Base-by-base conservation (phyloP, 371 early-diverging fungal species). In the Syncephalastrum monosporum region DNA sequence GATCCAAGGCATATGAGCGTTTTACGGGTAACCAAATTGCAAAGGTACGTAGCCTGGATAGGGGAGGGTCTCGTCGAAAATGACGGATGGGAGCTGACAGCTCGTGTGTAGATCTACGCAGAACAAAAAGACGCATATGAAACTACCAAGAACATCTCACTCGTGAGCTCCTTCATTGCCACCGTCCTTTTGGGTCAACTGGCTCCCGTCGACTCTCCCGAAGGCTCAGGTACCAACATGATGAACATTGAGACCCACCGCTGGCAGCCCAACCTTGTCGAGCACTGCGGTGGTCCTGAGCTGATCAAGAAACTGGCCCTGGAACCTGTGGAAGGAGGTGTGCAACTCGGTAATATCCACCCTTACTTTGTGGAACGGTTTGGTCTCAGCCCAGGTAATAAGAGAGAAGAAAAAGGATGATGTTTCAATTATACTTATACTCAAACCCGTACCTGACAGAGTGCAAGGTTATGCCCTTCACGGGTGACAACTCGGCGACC, bases 401-500 rank as follows among this genome's bases (percentile, higher is more conserved):
- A 13, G 41, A 12, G 21, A 2, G 23, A 38, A 0, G 13, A 12
- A 24, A 12, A 54, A 23, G 17, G 0, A 2, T 50, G 16, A 29
- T 13, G 47, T 16, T 25, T 12, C 3, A 29, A 33, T 5, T 10
- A 33, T 10, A n/a, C n/a, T n/a, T n/a, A 5, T 50, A 29, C 17
- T 19, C 0, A 21, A 21, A 42, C 3, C 3, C 15, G 8, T 17
- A 25, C 7, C 21, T 29, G n/a, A 15, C 57, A 85, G 85, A 77
- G 15, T 88, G 89, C 56, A 63, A 59, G 5, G 67, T 93, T 13
- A 67, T 82, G 21, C 79, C 90, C 2, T 91, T 91, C 52, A 90
- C 92, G 0, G 93, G 93, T n/a, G 93, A 93, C 60, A 93, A 93
- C 59, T 89, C 91, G 5, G 86, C 90, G 2, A 85, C 90, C 0